Percentiles rank a stretch among this genome's conserved stretches.
phyloP scores from a whole-genome alignment of 75 land plant genomes.

The Azolla pinnata region DNA sequence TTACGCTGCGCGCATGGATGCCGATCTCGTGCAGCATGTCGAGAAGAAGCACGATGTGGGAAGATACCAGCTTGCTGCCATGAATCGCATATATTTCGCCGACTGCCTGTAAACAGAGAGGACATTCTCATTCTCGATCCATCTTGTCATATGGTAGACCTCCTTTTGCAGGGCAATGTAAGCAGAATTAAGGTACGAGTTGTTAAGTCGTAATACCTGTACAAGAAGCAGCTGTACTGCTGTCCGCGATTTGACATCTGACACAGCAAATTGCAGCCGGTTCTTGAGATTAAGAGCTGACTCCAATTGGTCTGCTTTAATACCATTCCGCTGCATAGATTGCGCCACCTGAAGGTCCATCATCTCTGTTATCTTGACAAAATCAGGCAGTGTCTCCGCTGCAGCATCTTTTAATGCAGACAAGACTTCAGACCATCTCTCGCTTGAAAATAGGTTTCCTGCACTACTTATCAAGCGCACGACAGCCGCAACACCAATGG shows the following conservation, averaged over 20 bases:
- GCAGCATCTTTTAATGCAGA: constrained; percentile 74
- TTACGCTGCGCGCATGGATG: constrained; percentile 75
- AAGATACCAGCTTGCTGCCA: constrained; percentile 50
- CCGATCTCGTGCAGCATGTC: constrained; percentile 74
- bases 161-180: too few relatives aligned
- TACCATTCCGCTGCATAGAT: constrained; percentile 7
- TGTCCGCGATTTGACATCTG: constrained; percentile 82
- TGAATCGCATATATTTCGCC: constrained; percentile 83
- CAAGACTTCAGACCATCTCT: constrained; percentile 88
- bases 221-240: constrained; percentile 88
- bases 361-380: constrained; percentile 34
- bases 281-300: background rate
- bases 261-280: constrained; percentile 44
- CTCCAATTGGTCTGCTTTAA: background rate
- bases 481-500: constrained; percentile 98
- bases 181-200: too few relatives aligned
- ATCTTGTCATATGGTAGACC: too few relatives aligned
- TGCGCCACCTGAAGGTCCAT: background rate
- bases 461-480: constrained; percentile 92
- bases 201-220: too few relatives aligned
- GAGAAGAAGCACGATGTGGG: constrained; percentile 55
- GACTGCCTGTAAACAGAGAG: constrained; percentile 54
- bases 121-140: background rate
- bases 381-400: constrained; percentile 74
- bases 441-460: constrained; percentile 75